Percentiles rank a stretch among this genome's conserved stretches.
phyloP scores from a whole-genome alignment of 768 basidiomycete species.

The Collybia sp. region DNA sequence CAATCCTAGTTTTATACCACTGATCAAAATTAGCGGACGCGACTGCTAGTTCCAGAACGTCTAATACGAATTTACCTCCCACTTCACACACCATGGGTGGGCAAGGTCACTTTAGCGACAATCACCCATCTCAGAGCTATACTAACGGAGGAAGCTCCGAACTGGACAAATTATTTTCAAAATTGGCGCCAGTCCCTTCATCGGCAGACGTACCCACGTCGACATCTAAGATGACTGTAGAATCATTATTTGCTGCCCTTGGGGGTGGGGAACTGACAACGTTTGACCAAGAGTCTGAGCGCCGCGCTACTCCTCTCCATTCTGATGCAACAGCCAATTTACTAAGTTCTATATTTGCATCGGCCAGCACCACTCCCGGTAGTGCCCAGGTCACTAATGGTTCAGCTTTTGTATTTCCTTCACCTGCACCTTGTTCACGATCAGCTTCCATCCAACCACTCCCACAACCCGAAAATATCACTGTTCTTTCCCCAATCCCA shows the following conservation, averaged over 20 bases:
- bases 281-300: constrained; percentile 9
- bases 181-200: constrained; percentile 22
- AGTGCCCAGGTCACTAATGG: constrained; percentile 12
- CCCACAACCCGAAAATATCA: constrained; percentile 7
- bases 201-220: constrained; percentile 7
- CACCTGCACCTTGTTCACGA: background rate
- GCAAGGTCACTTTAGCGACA: constrained; percentile 6
- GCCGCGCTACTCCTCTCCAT: background rate
- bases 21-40: constrained; percentile 1
- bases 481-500: constrained; percentile 53
- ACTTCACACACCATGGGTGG: constrained; percentile 2
- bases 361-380: constrained; percentile 32
- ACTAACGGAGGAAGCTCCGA: constrained; percentile 30
- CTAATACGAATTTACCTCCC: constrained; percentile 2
- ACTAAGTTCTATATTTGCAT: constrained; percentile 71
- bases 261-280: constrained; percentile 13
- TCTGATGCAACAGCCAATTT: constrained; percentile 29
- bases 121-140: constrained; percentile 8
- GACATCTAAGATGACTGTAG: constrained; percentile 40
- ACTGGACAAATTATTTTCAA: constrained; percentile 44
- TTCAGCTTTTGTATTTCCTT: constrained; percentile 1
- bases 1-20: background rate
- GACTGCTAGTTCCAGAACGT: background rate
- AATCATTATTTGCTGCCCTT: constrained; percentile 41
- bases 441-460: background rate